A percentile compares a stretch with the other conserved stretches of the same genome.
phyloP scores from a whole-genome alignment of 1,284 basidiomycete genomes.

The Ustilago cynodontis region DNA sequence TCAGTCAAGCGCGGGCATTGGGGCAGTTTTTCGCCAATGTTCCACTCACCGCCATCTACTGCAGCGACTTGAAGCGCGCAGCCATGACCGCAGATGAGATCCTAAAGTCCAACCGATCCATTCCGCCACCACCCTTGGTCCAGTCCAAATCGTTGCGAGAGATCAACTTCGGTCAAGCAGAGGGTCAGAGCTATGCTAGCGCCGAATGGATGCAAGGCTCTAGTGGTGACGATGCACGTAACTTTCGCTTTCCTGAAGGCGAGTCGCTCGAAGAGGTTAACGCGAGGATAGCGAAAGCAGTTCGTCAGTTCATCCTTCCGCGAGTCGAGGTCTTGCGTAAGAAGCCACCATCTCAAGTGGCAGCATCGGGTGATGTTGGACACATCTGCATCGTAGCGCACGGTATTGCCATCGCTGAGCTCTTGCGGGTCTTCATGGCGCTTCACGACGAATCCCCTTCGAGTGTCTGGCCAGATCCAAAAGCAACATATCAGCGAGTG shows the following conservation, averaged over 20 bases:
- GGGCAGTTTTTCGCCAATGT: slow-evolving; percentile 77
- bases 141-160: slow-evolving; percentile 71
- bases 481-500: slow-evolving; percentile 69
- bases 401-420: slow-evolving; percentile 80
- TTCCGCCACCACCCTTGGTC: slow-evolving; percentile 74
- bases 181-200: slow-evolving; percentile 75
- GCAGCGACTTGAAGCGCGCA: slow-evolving; percentile 84
- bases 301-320: slow-evolving; percentile 77
- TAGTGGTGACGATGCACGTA: slow-evolving; percentile 70
- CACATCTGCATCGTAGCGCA: slow-evolving; percentile 84
- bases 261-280: slow-evolving; percentile 81
- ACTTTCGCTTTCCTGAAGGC: slow-evolving; percentile 78
- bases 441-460: slow-evolving; percentile 44
- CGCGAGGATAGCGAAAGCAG: slow-evolving; percentile 75
- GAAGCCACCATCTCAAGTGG: slow-evolving; percentile 25
- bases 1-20: slow-evolving; percentile 85
- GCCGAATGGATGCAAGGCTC: slow-evolving; percentile 42
- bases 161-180: slow-evolving; percentile 78
- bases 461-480: slow-evolving; percentile 65
- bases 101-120: slow-evolving; percentile 72
- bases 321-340: slow-evolving; percentile 71
- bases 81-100: slow-evolving; percentile 78
- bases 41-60: slow-evolving; percentile 78
- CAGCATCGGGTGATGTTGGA: slow-evolving; percentile 56
- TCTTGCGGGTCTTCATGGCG: slow-evolving; percentile 58